Evolutionary conservation across 108 stramenopile species (phyloP).

Genomic region (Licmophora abbreviata): DNA sequence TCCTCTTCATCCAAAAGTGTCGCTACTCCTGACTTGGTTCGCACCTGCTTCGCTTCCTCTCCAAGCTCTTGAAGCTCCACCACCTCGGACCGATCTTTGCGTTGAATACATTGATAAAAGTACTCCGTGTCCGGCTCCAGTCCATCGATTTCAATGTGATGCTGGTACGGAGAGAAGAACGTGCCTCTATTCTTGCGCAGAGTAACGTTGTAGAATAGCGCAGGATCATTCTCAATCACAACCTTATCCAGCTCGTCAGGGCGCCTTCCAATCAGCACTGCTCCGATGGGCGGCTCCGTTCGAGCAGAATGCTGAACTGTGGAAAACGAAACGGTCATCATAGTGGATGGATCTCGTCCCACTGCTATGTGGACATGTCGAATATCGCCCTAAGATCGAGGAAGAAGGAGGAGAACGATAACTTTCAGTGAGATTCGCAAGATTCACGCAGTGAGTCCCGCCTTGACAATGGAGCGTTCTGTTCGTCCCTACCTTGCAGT

Average conservation of each 20-base stretch:
- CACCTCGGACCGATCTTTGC: too few relatives aligned
- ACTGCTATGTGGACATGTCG: constrained; percentile 45
- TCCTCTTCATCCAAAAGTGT: too few relatives aligned
- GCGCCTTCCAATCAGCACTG: constrained; percentile 26
- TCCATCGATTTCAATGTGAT: constrained; percentile 51
- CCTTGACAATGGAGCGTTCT: too few relatives aligned
- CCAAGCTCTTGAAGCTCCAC: too few relatives aligned
- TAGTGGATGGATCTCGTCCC: constrained; percentile 30
- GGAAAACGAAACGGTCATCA: constrained; percentile 47
- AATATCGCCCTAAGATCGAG: constrained; percentile 20
- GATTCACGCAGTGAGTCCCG: too few relatives aligned
- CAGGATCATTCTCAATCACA: constrained; percentile 20
- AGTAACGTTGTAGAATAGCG: constrained; percentile 14
- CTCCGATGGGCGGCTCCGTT: constrained; percentile 26
- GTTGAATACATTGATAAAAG: constrained; percentile 50
- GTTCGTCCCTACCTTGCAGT: too few relatives aligned
- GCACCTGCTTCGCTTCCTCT: too few relatives aligned
- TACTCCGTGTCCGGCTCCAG: constrained; percentile 51
- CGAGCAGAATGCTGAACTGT: constrained; percentile 3
- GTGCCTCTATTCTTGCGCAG: constrained; percentile 1
- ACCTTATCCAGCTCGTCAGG: constrained; percentile 24
- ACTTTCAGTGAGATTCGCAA: too few relatives aligned
- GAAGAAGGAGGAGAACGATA: too few relatives aligned
- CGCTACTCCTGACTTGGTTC: too few relatives aligned
- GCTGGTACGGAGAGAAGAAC: constrained; percentile 35